Conservation (phyloP, 2,329 filamentous ascomycete species). For the Penicillium paneum region DNA sequence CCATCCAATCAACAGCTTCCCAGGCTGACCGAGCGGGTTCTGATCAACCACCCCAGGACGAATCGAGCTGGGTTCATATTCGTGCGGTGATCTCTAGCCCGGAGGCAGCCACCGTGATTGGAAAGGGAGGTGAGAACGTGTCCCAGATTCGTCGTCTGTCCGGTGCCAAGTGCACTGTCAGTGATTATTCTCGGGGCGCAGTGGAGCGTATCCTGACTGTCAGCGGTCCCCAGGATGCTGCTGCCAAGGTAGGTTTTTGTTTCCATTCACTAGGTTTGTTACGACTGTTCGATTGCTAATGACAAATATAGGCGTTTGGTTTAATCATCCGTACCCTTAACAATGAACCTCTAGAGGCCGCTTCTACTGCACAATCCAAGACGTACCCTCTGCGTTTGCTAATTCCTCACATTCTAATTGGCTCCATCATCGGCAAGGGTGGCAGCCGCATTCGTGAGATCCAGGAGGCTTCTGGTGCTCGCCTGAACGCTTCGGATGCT, state of each 20-base stretch:
- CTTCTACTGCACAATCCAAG: slow-evolving; percentile 91
- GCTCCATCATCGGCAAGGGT: slow-evolving; percentile 97
- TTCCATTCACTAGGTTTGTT: neutral
- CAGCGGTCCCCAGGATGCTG: slow-evolving; percentile 92
- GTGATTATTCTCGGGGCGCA: slow-evolving; percentile 94
- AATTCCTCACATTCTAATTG: slow-evolving; percentile 94
- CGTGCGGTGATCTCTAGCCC: slow-evolving; percentile 95
- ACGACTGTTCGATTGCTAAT: slow-evolving; percentile 15
- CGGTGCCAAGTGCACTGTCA: slow-evolving; percentile 96
- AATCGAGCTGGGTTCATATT: slow-evolving; percentile 95
- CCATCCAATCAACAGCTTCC: slow-evolving; percentile 56
- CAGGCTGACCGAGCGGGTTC: slow-evolving; percentile 50
- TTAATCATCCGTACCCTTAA: slow-evolving; percentile 97
- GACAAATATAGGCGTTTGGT: slow-evolving; percentile 73
- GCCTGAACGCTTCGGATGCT: slow-evolving; percentile 92
- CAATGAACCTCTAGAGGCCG: slow-evolving; percentile 84
- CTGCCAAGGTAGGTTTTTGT: slow-evolving; percentile 72
- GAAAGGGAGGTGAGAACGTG: slow-evolving; percentile 97
- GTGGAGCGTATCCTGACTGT: slow-evolving; percentile 97
- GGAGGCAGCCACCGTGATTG: slow-evolving; percentile 95
- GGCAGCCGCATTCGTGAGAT: slow-evolving; percentile 96
- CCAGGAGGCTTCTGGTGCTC: slow-evolving; percentile 93
- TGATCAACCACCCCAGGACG: slow-evolving; percentile 65
- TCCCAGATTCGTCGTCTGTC: slow-evolving; percentile 94
- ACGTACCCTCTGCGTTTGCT: slow-evolving; percentile 94